Conservation (phyloP, 371 early-diverging fungal species). For the Apophysomyces trapeziformis region DNA sequence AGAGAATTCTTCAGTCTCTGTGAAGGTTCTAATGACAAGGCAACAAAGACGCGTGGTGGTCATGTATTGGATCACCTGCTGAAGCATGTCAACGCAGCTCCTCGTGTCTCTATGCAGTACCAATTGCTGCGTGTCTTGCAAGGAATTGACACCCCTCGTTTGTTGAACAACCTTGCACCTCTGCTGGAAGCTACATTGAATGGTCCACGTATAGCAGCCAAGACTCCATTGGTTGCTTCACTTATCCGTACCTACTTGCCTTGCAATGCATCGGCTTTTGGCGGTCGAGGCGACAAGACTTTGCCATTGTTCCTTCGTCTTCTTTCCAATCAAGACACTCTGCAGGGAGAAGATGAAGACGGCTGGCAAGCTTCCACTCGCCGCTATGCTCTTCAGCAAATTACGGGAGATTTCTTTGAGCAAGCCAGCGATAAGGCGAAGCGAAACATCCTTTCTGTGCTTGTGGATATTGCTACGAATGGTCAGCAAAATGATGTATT, state of each 20-base stretch:
- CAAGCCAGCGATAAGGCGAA: slow-evolving; percentile 51
- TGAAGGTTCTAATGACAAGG: slow-evolving; percentile 32
- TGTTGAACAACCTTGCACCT: slow-evolving; percentile 68
- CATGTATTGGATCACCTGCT: slow-evolving; percentile 67
- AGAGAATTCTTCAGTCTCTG: slow-evolving; percentile 33
- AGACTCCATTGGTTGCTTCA: slow-evolving; percentile 48
- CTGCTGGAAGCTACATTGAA: slow-evolving; percentile 57
- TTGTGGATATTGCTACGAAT: slow-evolving; percentile 71
- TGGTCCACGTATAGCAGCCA: slow-evolving; percentile 31
- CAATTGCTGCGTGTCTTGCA: slow-evolving; percentile 60
- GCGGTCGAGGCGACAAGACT: slow-evolving; percentile 52
- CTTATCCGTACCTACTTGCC: slow-evolving; percentile 71
- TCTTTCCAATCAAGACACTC: slow-evolving; percentile 38
- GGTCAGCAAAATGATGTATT: slow-evolving; percentile 65
- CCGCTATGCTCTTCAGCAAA: slow-evolving; percentile 60
- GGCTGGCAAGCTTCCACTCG: slow-evolving; percentile 63
- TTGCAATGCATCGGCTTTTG: slow-evolving; percentile 51
- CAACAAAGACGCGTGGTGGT: slow-evolving; percentile 30
- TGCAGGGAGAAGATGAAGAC: slow-evolving; percentile 54
- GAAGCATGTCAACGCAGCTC: slow-evolving; percentile 66
- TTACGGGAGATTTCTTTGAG: slow-evolving; percentile 61
- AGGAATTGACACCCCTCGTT: slow-evolving; percentile 58
- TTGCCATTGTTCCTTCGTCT: slow-evolving; percentile 55
- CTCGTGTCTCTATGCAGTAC: slow-evolving; percentile 48
- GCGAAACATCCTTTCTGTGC: slow-evolving; percentile 56